Evolutionary conservation across 306 rosid genomes (phyloP), one percentile per base, ranked within the genome.

Genomic region (Castanea mollissima): DNA sequence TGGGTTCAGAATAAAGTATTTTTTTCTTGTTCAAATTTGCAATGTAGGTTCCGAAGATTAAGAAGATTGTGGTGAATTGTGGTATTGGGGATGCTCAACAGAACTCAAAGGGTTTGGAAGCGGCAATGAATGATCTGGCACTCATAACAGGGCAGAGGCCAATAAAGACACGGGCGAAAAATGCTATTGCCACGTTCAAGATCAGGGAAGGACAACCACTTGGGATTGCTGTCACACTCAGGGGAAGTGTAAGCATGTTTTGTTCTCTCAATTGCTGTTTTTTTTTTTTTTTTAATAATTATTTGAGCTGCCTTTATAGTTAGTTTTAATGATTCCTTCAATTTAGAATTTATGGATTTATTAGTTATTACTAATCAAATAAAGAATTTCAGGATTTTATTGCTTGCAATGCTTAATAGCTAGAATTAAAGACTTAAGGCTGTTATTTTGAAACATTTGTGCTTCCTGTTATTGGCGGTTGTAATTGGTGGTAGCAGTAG

Each of bases 71-170:
- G 77, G 98, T 95, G 78, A 95, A 95, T 78, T 95, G 97, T 46
- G 99, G 99, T 78, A 90, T 95, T 20, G 99, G 99, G 78, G 99
- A 93, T 74, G 99, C 99, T 54, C 98, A 96, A 62, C 99, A 95
- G 63, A 95, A 95, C 86, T 80, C 99, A 4, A 95, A 95, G 85
- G 98, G 99, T 32, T 85, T 95, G 89, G 99, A 95, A 6, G 96
- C 97, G 0, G 99, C 98, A 69, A 80, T 95, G 85, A 89, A 81
- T 83, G 99, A 94, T 59, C 78, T 94, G 57, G 97, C 99, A 16
- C 77, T 78, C 83, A 90, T 94, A 81, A 91, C 97, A 0, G 99
- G 97, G 69, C 97, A 94, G 87, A 86, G 97, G 80, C 99, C 99
- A 29, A 70, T 95, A 60, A 95, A 93, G 86, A 95, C 99, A 29